These are phyloP conservation scores for Penicillium sp. DNA, from an alignment of 2,329 filamentous ascomycete genomes.

Conservation along the genomic window DNA sequence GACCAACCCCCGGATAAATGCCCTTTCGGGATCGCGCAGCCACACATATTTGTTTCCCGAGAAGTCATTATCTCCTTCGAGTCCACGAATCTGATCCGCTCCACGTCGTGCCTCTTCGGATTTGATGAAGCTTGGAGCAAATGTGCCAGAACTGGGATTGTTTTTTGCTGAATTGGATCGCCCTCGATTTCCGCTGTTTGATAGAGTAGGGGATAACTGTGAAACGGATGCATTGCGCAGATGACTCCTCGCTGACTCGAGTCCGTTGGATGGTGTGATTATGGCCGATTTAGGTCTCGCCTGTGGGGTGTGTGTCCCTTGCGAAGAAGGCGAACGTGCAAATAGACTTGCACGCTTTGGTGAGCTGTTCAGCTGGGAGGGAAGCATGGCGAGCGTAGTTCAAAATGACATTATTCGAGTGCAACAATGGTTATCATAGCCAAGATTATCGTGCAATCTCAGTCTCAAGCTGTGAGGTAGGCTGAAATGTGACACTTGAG, in stretches of 20 bases:
- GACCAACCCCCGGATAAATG: constrained; percentile 90
- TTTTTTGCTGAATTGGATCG: constrained; percentile 63
- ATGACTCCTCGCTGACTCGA: constrained; percentile 52
- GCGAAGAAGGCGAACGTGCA: constrained; percentile 62
- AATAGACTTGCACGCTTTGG: constrained; percentile 80
- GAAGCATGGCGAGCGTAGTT: constrained; percentile 46
- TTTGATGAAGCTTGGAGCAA: constrained; percentile 95
- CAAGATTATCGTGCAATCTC: constrained; percentile 4
- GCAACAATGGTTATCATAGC: constrained; percentile 18
- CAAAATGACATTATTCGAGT: constrained; percentile 31
- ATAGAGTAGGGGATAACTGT: constrained; percentile 49
- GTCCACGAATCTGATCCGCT: constrained; percentile 59
- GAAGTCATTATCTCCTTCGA: constrained; percentile 98
- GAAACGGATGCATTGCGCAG: constrained; percentile 66
- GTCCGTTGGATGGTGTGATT: constrained; percentile 56
- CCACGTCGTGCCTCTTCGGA: constrained; percentile 67
- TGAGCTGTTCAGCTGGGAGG: constrained; percentile 58
- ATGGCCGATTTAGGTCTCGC: constrained; percentile 70
- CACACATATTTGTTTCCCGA: constrained; percentile 98
- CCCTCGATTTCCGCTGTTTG: constrained; percentile 38
- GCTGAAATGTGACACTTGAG: not conserved
- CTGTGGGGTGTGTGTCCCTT: constrained; percentile 46
- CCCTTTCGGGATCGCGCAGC: constrained; percentile 80
- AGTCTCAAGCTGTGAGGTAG: not conserved
- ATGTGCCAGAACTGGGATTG: constrained; percentile 69